These are phyloP conservation scores for Ogataea corticis DNA, from an alignment of 805 yeast species.

Conservation along the genomic window DNA sequence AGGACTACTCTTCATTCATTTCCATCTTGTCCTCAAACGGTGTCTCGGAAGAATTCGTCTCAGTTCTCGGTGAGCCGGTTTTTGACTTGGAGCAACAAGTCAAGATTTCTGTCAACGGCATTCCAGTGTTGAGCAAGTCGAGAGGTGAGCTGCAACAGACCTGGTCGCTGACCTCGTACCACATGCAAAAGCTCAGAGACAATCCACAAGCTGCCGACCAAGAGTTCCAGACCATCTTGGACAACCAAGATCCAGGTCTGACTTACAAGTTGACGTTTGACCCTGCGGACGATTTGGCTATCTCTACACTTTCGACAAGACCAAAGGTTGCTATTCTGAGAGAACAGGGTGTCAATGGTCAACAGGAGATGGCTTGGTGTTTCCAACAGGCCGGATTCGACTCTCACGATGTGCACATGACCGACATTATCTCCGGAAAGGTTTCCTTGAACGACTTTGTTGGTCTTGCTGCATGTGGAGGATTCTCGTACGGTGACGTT, in stretches of 20 bases:
- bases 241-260: constrained; percentile 88
- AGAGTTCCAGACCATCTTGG: constrained; percentile 73
- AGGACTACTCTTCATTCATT: constrained; percentile 56
- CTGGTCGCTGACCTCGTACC: constrained; percentile 89
- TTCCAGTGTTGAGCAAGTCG: constrained; percentile 47
- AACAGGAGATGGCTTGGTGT: constrained; percentile 97
- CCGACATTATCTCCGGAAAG: constrained; percentile 77
- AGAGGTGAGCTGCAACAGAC: constrained; percentile 75
- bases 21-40: constrained; percentile 58
- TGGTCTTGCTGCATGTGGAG: constrained; percentile 98
- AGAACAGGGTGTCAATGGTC: constrained; percentile 98
- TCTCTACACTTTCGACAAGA: constrained; percentile 39
- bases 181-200: constrained; percentile 89
- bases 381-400: constrained; percentile 94
- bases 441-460: constrained; percentile 76
- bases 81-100: constrained; percentile 49
- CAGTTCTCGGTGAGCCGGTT: constrained; percentile 70
- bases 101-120: constrained; percentile 47
- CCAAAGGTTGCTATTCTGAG: constrained; percentile 96
- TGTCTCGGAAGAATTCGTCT: constrained; percentile 52
- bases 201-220: constrained; percentile 89
- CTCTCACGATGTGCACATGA: constrained; percentile 95
- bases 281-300: constrained; percentile 50
- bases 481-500: constrained; percentile 98
- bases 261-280: constrained; percentile 74